These are phyloP conservation scores for Teunomyces atbi DNA, from an alignment of 805 yeast species.

Conservation along the genomic window DNA sequence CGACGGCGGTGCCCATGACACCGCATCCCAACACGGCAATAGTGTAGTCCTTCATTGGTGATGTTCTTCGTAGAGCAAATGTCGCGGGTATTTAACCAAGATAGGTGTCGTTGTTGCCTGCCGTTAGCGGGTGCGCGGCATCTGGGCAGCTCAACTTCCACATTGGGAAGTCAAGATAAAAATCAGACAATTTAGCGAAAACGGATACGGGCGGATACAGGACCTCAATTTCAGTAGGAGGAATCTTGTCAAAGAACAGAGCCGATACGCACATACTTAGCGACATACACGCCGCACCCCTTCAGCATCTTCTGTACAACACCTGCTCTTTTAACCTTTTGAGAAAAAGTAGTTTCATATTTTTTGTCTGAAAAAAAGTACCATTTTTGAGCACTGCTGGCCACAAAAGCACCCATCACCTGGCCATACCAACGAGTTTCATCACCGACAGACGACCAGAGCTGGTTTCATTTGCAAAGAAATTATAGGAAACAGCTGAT, in stretches of 20 bases:
- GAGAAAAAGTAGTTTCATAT: no score
- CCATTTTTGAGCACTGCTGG: no score
- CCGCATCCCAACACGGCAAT: conserved; percentile 89
- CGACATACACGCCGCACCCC: background rate
- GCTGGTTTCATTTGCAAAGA: no score
- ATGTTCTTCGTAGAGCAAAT: background rate
- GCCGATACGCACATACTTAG: no score
- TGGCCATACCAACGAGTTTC: no score
- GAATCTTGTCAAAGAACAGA: no score
- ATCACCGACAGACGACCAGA: background rate
- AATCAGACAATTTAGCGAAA: conserved; percentile 1
- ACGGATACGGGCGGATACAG: background rate
- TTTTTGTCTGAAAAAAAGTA: background rate
- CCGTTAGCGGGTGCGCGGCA: conserved; percentile 5
- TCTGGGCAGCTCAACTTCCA: background rate
- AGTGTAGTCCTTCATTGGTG: conserved; percentile 43
- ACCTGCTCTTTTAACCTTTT: no score
- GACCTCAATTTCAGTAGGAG: background rate
- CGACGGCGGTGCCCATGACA: conserved; percentile 91
- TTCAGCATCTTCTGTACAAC: no score
- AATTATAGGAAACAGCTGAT: no score
- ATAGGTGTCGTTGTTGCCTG: background rate
- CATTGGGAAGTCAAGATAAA: background rate
- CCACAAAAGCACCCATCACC: no score
- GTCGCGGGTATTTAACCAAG: background rate